Evolutionary conservation across 1,284 basidiomycete genomes (phyloP).

Genomic region (Trichosporon sp.): DNA sequence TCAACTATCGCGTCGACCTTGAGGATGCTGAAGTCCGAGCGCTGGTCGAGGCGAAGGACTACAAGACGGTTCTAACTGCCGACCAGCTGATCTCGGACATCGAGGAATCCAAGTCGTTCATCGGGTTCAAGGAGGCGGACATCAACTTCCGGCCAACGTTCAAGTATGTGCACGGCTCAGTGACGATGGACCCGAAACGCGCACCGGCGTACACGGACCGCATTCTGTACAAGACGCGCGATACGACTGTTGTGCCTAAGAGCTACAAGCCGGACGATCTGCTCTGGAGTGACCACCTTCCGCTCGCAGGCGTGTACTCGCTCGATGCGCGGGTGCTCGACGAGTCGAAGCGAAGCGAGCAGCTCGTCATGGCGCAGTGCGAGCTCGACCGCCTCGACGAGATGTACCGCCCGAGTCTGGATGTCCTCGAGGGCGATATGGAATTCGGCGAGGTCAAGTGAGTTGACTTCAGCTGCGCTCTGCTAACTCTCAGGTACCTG

Average conservation of each 20-base stretch:
- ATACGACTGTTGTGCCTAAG: conserved; percentile 29
- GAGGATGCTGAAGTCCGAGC: conserved; percentile 40
- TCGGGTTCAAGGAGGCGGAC: conserved; percentile 40
- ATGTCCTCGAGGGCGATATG: conserved; percentile 59
- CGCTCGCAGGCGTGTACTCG: conserved; percentile 38
- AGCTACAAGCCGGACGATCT: conserved; percentile 44
- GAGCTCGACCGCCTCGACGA: conserved; percentile 57
- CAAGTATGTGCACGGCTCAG: conserved; percentile 52
- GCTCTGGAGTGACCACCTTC: conserved; percentile 53
- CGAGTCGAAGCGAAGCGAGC: conserved; percentile 43
- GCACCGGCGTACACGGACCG: conserved; percentile 53
- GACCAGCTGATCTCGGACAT: conserved; percentile 50
- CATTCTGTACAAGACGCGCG: conserved; percentile 36
- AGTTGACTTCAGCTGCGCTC: conserved; percentile 9
- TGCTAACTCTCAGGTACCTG: conserved; percentile 31
- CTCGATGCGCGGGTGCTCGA: conserved; percentile 40
- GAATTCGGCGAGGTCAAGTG: conserved; percentile 51
- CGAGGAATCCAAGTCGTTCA: conserved; percentile 43
- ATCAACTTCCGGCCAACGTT: conserved; percentile 52
- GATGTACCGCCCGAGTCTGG: conserved; percentile 59
- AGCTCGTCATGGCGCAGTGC: conserved; percentile 50
- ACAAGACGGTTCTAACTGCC: conserved; percentile 42
- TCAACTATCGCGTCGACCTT: conserved; percentile 51
- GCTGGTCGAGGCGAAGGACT: conserved; percentile 40
- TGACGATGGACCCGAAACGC: conserved; percentile 45